Evolutionary conservation across 2,329 filamentous ascomycete species (phyloP), one percentile per base, ranked within the genome.

Genomic region (Talaromyces sp.): DNA sequence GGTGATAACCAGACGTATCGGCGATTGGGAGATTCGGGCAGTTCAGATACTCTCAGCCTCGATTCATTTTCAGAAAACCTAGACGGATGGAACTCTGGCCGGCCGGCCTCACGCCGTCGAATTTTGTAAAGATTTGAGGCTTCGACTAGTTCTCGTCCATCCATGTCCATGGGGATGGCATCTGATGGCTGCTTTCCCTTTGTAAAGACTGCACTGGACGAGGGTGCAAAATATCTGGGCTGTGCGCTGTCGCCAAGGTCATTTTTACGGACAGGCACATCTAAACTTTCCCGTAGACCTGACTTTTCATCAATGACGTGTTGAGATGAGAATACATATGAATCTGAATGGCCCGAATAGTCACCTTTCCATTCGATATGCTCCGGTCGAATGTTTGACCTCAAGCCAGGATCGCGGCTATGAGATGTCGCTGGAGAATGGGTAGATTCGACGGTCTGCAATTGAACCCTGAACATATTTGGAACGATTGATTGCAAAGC

Each of bases 401-500:
- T 50, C 11, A 29, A 35, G 3, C 54, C 52, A 38, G 52, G 29
- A 10, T 58, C 32, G 29, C 24, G 48, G 38, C 55, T 51, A 21
- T 58, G 56, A 17, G 54, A 46, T 32, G 50, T 48, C 21, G 59
- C 51, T 24, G 51, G 51, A 14, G 59, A 61, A 29, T 50, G 59
- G 38, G 54, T 58, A 6, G 29, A 54, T 10, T 58, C 19, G 32
- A 55, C 54, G 1, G 56, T 58, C 31, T 55, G 55, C 31, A 56
- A 56, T 17, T 56, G 55, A 24, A 61, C 27, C 14, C 50, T 35
- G n/a, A 58, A 32, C 21, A 51, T 24, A 26, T 55, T 31, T 1
- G 67, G 63, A 55, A 80, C 75, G 14, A 76, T 69, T 50, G 74
- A 71, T 6, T 82, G 81, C 58, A 85, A 80, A 8, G 80, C 80